Evolutionary conservation across 2,329 filamentous ascomycete genomes (phyloP), one percentile per base, ranked within the genome.

Genomic region (Fusarium humuli): DNA sequence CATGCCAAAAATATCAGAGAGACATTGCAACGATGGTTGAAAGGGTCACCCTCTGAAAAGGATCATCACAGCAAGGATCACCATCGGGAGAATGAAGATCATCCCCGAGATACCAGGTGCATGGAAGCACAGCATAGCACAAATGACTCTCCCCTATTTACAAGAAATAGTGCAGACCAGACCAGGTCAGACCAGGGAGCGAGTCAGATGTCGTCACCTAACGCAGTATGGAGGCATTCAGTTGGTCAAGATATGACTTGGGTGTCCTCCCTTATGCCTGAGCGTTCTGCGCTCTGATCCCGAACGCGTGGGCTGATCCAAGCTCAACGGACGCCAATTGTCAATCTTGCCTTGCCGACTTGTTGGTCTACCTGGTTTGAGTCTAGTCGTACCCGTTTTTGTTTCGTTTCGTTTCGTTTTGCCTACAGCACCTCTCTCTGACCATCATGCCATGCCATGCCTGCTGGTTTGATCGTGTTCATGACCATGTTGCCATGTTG

Each of bases 321-420:
- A 60, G 54, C 58, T 56, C 68, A 55, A 62, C 62, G 59, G 56
- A 42, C 66, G 40, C 57, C 45, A 57, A 42, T 54, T 55, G 50
- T 56, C 49, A 57, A 57, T 54, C 49, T 64, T 52, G 49, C 32
- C 40, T 34, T 46, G 55, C 27, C 25, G 48, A 52, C 18, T 23
- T 42, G 25, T 11, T 40, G 48, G 22, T 27, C 45, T 57, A 25
- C 49, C 49, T 45, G 23, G n/a, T 23, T 54, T 46, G 29, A 48
- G 50, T 30, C 56, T 57, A 64, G 57, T 42, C 64, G 58, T 52
- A 25, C 40, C 59, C 67, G 68, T 71, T 71, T 71, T 71, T 54
- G 61, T 66, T 66, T 66, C 32, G 63, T 70, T 70, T 70, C 61
- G 67, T 67, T 70, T 71, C 44, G 67, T 70, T 71, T 66, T 46